phyloP scores from a whole-genome alignment of 2,329 filamentous ascomycete genomes.

The Ceratocystiopsis minuta region DNA sequence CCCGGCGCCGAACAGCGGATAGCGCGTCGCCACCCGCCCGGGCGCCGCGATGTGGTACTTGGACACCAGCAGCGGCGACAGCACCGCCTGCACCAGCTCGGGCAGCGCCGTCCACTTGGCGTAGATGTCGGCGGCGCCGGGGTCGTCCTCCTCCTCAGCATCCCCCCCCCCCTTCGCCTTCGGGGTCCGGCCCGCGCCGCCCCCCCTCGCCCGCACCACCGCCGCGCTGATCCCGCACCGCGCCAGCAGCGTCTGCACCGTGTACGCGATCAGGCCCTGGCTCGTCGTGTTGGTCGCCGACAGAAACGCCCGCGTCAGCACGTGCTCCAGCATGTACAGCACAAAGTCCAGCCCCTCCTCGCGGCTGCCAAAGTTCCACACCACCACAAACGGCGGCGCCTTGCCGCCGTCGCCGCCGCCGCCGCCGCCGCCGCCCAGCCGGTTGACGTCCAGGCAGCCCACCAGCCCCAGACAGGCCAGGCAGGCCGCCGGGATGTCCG shows the following conservation, averaged over 20 bases:
- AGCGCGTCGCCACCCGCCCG: slow-evolving; percentile 36
- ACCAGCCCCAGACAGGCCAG: slow-evolving; percentile 74
- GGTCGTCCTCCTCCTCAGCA: no score
- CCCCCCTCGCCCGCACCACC: slow-evolving; percentile 11
- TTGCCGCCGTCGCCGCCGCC: no score
- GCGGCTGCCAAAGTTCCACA: slow-evolving; percentile 66
- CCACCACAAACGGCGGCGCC: slow-evolving; percentile 66
- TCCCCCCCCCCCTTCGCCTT: no score
- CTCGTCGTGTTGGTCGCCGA: slow-evolving; percentile 74
- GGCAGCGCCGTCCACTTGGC: slow-evolving; percentile 64
- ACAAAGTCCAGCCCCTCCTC: slow-evolving; percentile 75
- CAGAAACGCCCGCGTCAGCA: slow-evolving; percentile 79
- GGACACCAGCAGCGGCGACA: slow-evolving; percentile 79
- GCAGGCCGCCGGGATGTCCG: no score
- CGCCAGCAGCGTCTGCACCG: slow-evolving; percentile 79
- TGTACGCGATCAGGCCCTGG: slow-evolving; percentile 83
- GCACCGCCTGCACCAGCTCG: slow-evolving; percentile 56
- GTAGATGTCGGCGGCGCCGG: slow-evolving; percentile 32
- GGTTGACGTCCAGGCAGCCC: slow-evolving; percentile 81
- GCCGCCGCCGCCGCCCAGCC: slow-evolving; percentile 62
- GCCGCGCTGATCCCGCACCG: slow-evolving; percentile 54
- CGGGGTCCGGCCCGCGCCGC: no score
- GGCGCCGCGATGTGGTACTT: slow-evolving; percentile 57
- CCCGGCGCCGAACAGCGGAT: slow-evolving; percentile 58
- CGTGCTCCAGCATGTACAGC: slow-evolving; percentile 66